Evolutionary conservation across 2,329 filamentous ascomycete species (phyloP).

Genomic region (Torrubiellomyces zombiae): DNA sequence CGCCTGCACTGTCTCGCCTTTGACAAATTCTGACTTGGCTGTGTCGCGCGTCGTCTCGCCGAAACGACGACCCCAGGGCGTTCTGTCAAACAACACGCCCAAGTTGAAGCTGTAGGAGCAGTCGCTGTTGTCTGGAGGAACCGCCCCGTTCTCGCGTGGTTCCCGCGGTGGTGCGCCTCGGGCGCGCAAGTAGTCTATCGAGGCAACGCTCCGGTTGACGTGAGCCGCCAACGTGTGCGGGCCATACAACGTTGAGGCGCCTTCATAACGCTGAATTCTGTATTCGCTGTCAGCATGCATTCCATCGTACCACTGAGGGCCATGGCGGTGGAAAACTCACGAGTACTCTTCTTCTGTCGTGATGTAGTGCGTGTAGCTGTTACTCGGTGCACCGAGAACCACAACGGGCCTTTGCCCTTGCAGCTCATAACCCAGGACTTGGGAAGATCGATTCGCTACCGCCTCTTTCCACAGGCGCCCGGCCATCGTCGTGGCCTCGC

Average conservation of each 20-base stretch:
- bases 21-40: slow-evolving; percentile 26
- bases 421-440: slow-evolving; percentile 23
- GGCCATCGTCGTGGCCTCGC: slow-evolving; percentile 83
- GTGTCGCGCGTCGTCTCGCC: slow-evolving; percentile 47
- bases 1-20: slow-evolving; percentile 43
- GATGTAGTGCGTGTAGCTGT: slow-evolving; percentile 73
- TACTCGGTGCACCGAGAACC: slow-evolving; percentile 72
- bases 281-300: slow-evolving; percentile 6
- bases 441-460: slow-evolving; percentile 33
- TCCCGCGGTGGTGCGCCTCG: slow-evolving; percentile 16
- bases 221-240: slow-evolving; percentile 73
- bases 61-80: slow-evolving; percentile 48
- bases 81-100: slow-evolving; percentile 55
- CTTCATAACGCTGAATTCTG: slow-evolving; percentile 72
- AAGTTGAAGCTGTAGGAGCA: slow-evolving; percentile 62
- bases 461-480: slow-evolving; percentile 72
- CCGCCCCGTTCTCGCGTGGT: slow-evolving; percentile 27
- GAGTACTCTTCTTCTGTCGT: slow-evolving; percentile 49
- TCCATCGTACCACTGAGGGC: too few relatives aligned
- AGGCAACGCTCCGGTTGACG: slow-evolving; percentile 59
- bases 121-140: slow-evolving; percentile 64
- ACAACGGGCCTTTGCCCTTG: slow-evolving; percentile 41
- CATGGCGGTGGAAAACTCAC: too few relatives aligned
- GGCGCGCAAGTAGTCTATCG: slow-evolving; percentile 48
- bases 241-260: slow-evolving; percentile 75